Evolutionary conservation across 106 monocot genomes (phyloP), one percentile per base, ranked within the genome.

Genomic region (Vanilla planifolia): DNA sequence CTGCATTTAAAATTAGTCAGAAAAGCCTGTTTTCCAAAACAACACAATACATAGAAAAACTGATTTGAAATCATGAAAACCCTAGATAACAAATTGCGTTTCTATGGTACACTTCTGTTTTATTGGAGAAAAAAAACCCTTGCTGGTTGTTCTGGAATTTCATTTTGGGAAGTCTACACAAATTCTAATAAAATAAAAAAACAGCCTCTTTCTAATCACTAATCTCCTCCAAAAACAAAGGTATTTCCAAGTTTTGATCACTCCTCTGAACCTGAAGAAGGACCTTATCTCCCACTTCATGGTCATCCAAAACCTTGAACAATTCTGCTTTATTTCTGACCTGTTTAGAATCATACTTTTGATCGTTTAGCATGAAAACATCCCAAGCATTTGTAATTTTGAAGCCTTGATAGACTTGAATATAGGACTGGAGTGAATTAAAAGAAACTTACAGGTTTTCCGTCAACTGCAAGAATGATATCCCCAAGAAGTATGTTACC

Each of bases 401-500:
- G 3, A 14, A 1, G 32, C 44, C 34, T 8, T 0, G 7, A 11
- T 6, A 34, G 59, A 40, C 39, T 40, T 40, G 13, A 8, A 40
- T 40, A 40, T 40, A 40, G 6, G 39, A 6, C 39, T 20, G 33
- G 28, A 11, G 4, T 6, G 17, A 4, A 25, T 4, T 28, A n/a
- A 24, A 63, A 16, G 23, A 48, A 65, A 78, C 84, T 80, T 61
- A 87, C 90, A 48, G 81, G 86, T 44, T 86, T 91, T 37, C 59
- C 74, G 52, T 96, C 76, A 43, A 91, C 62, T 27, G 78, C 76
- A 67, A 79, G 61, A 61, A 96, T 87, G 33, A 91, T 66, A 65
- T 96, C 96, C 26, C 90, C 86, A 15, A 91, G 86, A 79, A 96
- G 40, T 63, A 96, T 96, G 34, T 77, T 87, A 24, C 96, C 87